Percentiles rank a stretch among this genome's conserved stretches.
These are phyloP conservation scores for Gossypium trilobum DNA, from an alignment of 441 rosid genomes.

Conservation along the genomic window DNA sequence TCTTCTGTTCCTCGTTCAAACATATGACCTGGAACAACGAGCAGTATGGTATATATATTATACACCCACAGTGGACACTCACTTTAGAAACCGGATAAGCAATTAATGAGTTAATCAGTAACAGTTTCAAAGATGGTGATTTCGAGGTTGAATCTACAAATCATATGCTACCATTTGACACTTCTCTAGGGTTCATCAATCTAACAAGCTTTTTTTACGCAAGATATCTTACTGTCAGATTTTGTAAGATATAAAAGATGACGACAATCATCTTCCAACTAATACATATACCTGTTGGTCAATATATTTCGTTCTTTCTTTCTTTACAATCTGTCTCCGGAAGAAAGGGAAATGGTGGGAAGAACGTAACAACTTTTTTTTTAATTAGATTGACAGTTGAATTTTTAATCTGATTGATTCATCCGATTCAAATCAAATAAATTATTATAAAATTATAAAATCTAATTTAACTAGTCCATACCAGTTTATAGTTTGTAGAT, in stretches of 20 bases:
- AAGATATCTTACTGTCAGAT: background rate
- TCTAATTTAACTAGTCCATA: too few relatives aligned
- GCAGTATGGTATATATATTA: too few relatives aligned
- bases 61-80: too few relatives aligned
- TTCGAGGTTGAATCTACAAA: background rate
- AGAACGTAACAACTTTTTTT: background rate
- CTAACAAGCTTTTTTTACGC: too few relatives aligned
- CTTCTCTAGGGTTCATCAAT: background rate
- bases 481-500: too few relatives aligned
- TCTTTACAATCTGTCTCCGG: background rate
- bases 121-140: background rate
- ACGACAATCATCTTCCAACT: background rate
- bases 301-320: background rate
- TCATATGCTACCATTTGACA: too few relatives aligned
- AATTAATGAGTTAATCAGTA: background rate
- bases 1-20: background rate
- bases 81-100: too few relatives aligned
- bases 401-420: too few relatives aligned
- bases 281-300: background rate
- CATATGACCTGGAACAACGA: background rate
- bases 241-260: background rate
- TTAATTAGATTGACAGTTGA: too few relatives aligned
- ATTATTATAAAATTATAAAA: too few relatives aligned
- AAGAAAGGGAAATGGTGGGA: background rate
- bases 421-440: too few relatives aligned